Conservation (phyloP, 2,329 filamentous ascomycete genomes). For the Pseudocercospora macadamiae region DNA sequence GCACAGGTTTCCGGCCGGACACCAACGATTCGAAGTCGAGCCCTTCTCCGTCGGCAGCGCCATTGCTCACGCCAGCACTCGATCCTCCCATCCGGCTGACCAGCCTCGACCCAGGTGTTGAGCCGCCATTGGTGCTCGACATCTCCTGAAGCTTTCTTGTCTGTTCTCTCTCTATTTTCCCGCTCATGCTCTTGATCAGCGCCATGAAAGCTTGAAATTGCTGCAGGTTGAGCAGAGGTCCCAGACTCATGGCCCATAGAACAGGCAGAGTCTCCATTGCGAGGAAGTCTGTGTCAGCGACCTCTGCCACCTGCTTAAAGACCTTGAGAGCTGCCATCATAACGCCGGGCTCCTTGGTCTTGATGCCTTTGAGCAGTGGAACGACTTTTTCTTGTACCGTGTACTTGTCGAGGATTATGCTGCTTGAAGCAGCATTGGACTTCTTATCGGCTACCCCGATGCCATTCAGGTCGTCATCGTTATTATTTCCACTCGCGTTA, state of each 20-base stretch:
- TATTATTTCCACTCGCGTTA: slow-evolving; percentile 45
- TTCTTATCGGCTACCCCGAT: slow-evolving; percentile 54
- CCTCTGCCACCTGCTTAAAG: slow-evolving; percentile 77
- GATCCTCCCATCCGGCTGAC: slow-evolving; percentile 69
- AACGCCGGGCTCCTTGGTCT: slow-evolving; percentile 95
- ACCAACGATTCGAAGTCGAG: slow-evolving; percentile 89
- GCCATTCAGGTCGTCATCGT: slow-evolving; percentile 75
- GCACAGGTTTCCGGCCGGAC: slow-evolving; percentile 65
- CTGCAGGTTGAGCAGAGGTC: slow-evolving; percentile 81
- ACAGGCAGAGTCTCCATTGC: slow-evolving; percentile 89
- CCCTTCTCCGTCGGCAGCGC: slow-evolving; percentile 59
- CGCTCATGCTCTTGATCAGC: slow-evolving; percentile 78
- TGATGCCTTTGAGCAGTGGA: slow-evolving; percentile 86
- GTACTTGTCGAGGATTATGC: slow-evolving; percentile 85
- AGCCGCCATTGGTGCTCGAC: slow-evolving; percentile 54
- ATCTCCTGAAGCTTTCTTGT: slow-evolving; percentile 85
- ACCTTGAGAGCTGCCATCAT: slow-evolving; percentile 93
- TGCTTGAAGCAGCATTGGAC: slow-evolving; percentile 50
- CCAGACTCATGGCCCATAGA: slow-evolving; percentile 88
- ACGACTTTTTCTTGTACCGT: slow-evolving; percentile 98
- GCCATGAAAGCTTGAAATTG: slow-evolving; percentile 89
- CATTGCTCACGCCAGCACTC: slow-evolving; percentile 52
- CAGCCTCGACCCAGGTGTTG: slow-evolving; percentile 52
- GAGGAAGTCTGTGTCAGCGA: slow-evolving; percentile 86
- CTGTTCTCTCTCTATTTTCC: slow-evolving; percentile 85